Percentiles rank a stretch among this genome's conserved stretches.
Evolutionary conservation across 2,329 filamentous ascomycete genomes (phyloP).

Genomic region (Talaromyces funiculosus): DNA sequence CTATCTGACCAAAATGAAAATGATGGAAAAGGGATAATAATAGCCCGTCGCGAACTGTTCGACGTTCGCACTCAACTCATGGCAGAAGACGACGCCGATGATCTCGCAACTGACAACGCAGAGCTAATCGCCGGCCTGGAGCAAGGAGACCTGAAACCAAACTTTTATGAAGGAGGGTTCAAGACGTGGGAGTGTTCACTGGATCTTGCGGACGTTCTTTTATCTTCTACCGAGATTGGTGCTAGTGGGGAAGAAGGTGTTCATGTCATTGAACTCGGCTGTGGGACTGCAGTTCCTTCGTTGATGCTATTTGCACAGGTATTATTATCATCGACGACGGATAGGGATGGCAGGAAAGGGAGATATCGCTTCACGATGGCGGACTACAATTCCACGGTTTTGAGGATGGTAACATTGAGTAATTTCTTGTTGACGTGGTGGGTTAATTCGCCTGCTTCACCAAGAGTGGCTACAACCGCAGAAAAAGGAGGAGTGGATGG

Average conservation of each 20-base stretch:
- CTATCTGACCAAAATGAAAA: not conserved
- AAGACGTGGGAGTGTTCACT: slow-evolving; percentile 64
- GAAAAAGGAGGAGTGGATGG: not conserved
- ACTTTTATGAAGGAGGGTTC: slow-evolving; percentile 62
- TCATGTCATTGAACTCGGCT: slow-evolving; percentile 51
- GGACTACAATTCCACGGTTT: slow-evolving; percentile 57
- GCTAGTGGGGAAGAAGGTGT: slow-evolving; percentile 27
- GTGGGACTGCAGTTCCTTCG: slow-evolving; percentile 57
- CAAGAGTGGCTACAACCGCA: slow-evolving; percentile 1
- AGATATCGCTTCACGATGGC: slow-evolving; percentile 51
- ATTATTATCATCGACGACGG: slow-evolving; percentile 24
- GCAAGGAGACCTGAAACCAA: slow-evolving; percentile 53
- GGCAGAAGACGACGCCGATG: slow-evolving; percentile 47
- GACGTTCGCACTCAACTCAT: slow-evolving; percentile 60
- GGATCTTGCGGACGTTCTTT: slow-evolving; percentile 47
- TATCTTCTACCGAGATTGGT: slow-evolving; percentile 18
- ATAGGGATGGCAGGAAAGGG: slow-evolving; percentile 11
- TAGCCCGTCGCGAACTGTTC: slow-evolving; percentile 57
- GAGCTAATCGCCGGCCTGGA: slow-evolving; percentile 45
- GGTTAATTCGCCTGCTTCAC: slow-evolving; percentile 10
- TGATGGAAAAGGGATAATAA: slow-evolving; percentile 8
- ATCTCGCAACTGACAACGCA: slow-evolving; percentile 16
- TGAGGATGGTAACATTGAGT: slow-evolving; percentile 56
- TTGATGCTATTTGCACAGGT: slow-evolving; percentile 51
- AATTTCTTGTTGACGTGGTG: slow-evolving; percentile 56